These are phyloP conservation scores for Condylostoma magnum DNA, from an alignment of 169 alveolate species.

Conservation along the genomic window DNA sequence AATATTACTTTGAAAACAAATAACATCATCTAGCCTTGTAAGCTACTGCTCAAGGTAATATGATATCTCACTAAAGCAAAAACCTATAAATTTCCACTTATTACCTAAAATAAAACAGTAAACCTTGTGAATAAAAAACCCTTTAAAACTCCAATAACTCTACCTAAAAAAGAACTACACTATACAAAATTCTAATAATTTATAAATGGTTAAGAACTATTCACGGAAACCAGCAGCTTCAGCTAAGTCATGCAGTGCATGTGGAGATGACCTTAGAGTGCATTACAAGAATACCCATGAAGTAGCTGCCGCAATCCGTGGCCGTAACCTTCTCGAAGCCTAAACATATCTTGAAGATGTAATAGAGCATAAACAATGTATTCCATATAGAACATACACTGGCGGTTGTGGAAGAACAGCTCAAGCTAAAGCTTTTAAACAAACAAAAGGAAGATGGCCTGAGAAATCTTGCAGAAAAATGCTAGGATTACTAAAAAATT, in stretches of 20 bases:
- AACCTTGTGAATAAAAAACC: no score
- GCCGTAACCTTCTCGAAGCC: slow-evolving; percentile 92
- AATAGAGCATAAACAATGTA: slow-evolving; percentile 93
- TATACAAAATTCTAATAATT: no score
- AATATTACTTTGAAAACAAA: no score
- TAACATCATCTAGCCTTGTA: no score
- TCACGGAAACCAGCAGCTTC: slow-evolving; percentile 69
- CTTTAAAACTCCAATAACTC: no score
- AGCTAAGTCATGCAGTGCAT: slow-evolving; percentile 73
- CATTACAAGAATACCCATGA: slow-evolving; percentile 97
- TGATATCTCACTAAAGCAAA: no score
- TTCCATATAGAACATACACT: slow-evolving; percentile 95
- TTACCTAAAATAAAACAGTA: no score
- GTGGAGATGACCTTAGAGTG: slow-evolving; percentile 90
- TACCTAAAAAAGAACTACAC: no score
- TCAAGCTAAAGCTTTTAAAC: slow-evolving; percentile 94
- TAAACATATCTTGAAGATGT: slow-evolving; percentile 93
- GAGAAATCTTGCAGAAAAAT: slow-evolving; percentile 94
- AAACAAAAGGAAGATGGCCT: slow-evolving; percentile 98
- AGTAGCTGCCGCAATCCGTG: slow-evolving; percentile 95
- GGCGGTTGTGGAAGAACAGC: slow-evolving; percentile 98
- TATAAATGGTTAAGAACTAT: slow-evolving; percentile 52
- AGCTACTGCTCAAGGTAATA: no score
- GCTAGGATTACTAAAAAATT: slow-evolving; percentile 89
- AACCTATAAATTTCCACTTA: no score